Evolutionary conservation across 2,329 filamentous ascomycete species (phyloP).

Genomic region (Harringtonia aguacate): DNA sequence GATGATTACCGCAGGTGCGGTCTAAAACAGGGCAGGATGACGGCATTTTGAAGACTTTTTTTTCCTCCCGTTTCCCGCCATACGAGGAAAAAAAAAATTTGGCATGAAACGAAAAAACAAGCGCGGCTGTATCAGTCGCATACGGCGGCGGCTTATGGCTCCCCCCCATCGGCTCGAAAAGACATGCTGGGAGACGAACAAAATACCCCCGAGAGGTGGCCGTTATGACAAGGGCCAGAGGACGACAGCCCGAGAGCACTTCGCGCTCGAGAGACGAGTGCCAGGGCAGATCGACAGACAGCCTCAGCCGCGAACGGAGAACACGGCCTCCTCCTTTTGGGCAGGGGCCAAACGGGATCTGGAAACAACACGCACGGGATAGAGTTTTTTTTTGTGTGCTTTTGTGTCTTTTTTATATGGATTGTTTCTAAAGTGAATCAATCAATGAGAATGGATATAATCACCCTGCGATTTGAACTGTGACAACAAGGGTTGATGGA

Average conservation of each 20-base stretch:
- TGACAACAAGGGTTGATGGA: too few relatives aligned
- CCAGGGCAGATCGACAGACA: not conserved
- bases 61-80: not conserved
- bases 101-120: not conserved
- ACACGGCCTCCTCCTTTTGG: not conserved
- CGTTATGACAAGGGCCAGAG: not conserved
- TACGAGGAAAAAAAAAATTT: not conserved
- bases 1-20: slow-evolving; percentile 83
- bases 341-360: not conserved
- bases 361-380: not conserved
- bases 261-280: not conserved
- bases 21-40: slow-evolving; percentile 42
- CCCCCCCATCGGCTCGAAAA: too few relatives aligned
- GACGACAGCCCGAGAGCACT: not conserved
- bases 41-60: not conserved
- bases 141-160: too few relatives aligned
- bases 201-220: not conserved
- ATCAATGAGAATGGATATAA: too few relatives aligned
- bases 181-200: too few relatives aligned
- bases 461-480: too few relatives aligned
- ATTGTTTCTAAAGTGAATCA: not conserved
- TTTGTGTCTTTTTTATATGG: not conserved
- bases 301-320: not conserved
- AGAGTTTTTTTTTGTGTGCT: not conserved
- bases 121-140: too few relatives aligned